phyloP scores from a whole-genome alignment of 225 moss, liverwort and hornwort species.

The Pleurozium schreberi region DNA sequence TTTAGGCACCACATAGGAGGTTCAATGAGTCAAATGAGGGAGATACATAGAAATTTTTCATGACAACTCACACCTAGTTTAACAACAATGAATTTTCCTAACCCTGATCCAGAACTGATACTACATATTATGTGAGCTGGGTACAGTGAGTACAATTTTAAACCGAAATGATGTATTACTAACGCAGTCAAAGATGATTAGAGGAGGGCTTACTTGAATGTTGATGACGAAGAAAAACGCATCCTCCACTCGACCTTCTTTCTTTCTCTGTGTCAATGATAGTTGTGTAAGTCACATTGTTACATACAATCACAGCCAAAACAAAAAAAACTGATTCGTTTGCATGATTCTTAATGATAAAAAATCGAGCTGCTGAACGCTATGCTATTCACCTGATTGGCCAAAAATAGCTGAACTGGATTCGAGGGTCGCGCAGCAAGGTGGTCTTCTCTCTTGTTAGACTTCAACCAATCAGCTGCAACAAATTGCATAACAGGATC shows the following conservation, averaged over 20 bases:
- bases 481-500: slow-evolving; percentile 95
- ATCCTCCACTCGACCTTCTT: slow-evolving; percentile 20
- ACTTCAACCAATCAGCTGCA: slow-evolving; percentile 94
- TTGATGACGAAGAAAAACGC: slow-evolving; percentile 83
- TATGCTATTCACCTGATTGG: slow-evolving; percentile 30
- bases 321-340: background rate
- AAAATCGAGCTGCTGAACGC: background rate
- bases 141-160: background rate
- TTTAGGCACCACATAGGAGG: background rate
- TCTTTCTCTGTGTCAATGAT: slow-evolving; percentile 18
- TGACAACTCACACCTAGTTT: background rate
- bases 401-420: slow-evolving; percentile 51
- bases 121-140: no score
- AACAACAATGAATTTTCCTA: background rate
- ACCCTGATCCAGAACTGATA: background rate
- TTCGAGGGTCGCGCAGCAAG: slow-evolving; percentile 64
- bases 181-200: background rate
- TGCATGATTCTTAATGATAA: background rate
- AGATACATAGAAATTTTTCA: background rate
- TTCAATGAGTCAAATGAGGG: background rate
- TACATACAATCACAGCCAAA: background rate
- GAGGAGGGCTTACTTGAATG: slow-evolving; percentile 51
- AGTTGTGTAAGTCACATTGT: background rate
- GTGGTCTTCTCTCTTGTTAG: slow-evolving; percentile 81
- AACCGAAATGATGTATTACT: background rate